These are phyloP conservation scores for Melaleuca quinquenervia DNA, from an alignment of 345 rosid genomes.

Conservation along the genomic window DNA sequence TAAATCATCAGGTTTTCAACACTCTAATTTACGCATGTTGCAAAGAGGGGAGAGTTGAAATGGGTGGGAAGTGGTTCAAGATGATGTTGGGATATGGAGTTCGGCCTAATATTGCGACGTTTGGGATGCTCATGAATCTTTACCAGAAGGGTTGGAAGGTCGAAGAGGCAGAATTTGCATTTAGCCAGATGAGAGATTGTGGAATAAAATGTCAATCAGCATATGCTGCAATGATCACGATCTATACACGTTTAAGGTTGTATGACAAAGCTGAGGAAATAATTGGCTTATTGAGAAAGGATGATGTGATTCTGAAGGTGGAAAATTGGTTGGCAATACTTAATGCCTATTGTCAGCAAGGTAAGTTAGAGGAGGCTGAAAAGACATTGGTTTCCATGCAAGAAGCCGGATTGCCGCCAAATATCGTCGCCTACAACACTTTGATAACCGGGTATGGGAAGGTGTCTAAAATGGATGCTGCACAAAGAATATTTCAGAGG, in stretches of 20 bases:
- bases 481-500: slow-evolving; percentile 34
- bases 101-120: slow-evolving; percentile 68
- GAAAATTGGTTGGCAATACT: slow-evolving; percentile 86
- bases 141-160: slow-evolving; percentile 67
- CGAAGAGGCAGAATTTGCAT: slow-evolving; percentile 63
- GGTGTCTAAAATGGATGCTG: slow-evolving; percentile 59
- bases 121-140: slow-evolving; percentile 85
- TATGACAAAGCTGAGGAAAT: slow-evolving; percentile 67
- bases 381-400: slow-evolving; percentile 41
- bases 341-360: slow-evolving; percentile 77
- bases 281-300: slow-evolving; percentile 46
- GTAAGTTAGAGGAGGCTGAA: slow-evolving; percentile 68
- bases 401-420: slow-evolving; percentile 38
- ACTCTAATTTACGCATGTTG: slow-evolving; percentile 52
- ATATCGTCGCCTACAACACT: slow-evolving; percentile 68
- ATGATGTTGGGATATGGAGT: slow-evolving; percentile 68
- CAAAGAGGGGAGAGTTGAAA: slow-evolving; percentile 41
- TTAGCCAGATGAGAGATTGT: slow-evolving; percentile 51
- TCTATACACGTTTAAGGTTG: slow-evolving; percentile 64
- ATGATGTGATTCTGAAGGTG: slow-evolving; percentile 35
- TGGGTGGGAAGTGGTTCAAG: slow-evolving; percentile 57
- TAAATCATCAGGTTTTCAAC: slow-evolving; percentile 58
- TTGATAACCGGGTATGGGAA: slow-evolving; percentile 82
- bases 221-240: slow-evolving; percentile 81
- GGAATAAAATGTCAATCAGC: slow-evolving; percentile 73